Evolutionary conservation across 2,329 filamentous ascomycete species (phyloP).

Genomic region (Colletotrichum karsti): DNA sequence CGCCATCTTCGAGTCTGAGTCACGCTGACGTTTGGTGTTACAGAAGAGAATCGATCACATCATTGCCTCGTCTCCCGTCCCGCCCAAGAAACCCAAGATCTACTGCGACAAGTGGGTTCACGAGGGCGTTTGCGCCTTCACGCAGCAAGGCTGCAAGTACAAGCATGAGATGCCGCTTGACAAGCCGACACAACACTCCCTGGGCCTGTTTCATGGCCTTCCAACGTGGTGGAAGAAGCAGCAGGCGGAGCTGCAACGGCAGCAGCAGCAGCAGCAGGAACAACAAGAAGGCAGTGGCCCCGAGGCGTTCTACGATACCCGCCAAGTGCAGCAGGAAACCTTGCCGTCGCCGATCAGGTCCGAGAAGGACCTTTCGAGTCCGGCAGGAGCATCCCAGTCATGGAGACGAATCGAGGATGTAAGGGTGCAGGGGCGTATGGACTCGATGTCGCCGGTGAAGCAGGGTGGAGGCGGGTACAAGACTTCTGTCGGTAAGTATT

Average conservation of each 20-base stretch:
- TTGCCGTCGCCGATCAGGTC: background rate
- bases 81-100: conserved; percentile 65
- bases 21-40: background rate
- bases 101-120: conserved; percentile 94
- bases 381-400: conserved; percentile 14
- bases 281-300: background rate
- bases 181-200: conserved; percentile 67
- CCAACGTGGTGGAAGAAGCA: conserved; percentile 68
- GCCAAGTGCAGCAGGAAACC: background rate
- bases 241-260: conserved; percentile 52
- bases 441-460: background rate
- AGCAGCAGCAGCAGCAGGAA: conserved; percentile 6
- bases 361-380: background rate
- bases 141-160: conserved; percentile 86
- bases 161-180: conserved; percentile 90
- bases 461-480: background rate
- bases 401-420: conserved; percentile 10
- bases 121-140: conserved; percentile 84
- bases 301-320: background rate
- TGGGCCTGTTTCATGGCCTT: conserved; percentile 77
- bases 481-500: background rate
- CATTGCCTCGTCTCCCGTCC: conserved; percentile 39
- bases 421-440: background rate
- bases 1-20: background rate
- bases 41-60: conserved; percentile 42